These are phyloP conservation scores for Arxiozyma telluris DNA, from an alignment of 1,139 yeast genomes.

Conservation along the genomic window DNA sequence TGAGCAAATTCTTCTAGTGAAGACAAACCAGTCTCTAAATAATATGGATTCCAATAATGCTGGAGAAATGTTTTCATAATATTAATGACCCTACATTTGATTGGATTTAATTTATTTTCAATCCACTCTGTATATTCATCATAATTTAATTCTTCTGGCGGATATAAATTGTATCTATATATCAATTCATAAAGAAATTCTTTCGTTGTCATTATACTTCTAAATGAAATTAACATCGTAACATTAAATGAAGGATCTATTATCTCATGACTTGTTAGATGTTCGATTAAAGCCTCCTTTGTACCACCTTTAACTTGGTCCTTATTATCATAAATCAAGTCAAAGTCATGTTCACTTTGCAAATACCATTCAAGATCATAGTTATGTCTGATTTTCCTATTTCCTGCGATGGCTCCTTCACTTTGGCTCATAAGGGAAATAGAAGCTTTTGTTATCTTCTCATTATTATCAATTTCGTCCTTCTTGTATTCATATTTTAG, in stretches of 20 bases:
- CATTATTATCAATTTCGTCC: neutral
- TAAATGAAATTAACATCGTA: constrained; percentile 65
- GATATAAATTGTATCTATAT: constrained; percentile 59
- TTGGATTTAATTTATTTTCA: constrained; percentile 47
- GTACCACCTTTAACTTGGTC: constrained; percentile 84
- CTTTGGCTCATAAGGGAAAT: neutral
- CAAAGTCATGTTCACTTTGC: constrained; percentile 68
- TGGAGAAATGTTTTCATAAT: constrained; percentile 65
- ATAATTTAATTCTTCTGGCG: constrained; percentile 81
- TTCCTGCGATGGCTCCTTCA: neutral
- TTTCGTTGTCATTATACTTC: constrained; percentile 63
- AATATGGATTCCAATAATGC: constrained; percentile 67
- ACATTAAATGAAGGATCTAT: constrained; percentile 62
- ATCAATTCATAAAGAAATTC: constrained; percentile 57
- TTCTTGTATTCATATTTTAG: constrained; percentile 7
- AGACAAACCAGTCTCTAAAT: constrained; percentile 44
- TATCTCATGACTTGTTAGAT: constrained; percentile 69
- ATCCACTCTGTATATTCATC: constrained; percentile 82
- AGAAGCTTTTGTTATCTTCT: neutral
- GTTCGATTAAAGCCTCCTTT: constrained; percentile 68
- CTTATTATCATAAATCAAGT: constrained; percentile 60
- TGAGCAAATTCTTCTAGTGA: constrained; percentile 54
- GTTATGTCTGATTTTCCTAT: constrained; percentile 1
- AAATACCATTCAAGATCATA: constrained; percentile 64
- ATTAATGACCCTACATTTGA: constrained; percentile 60